Conservation (phyloP, 1,284 basidiomycete species). For the Sporisorium graminicola region DNA sequence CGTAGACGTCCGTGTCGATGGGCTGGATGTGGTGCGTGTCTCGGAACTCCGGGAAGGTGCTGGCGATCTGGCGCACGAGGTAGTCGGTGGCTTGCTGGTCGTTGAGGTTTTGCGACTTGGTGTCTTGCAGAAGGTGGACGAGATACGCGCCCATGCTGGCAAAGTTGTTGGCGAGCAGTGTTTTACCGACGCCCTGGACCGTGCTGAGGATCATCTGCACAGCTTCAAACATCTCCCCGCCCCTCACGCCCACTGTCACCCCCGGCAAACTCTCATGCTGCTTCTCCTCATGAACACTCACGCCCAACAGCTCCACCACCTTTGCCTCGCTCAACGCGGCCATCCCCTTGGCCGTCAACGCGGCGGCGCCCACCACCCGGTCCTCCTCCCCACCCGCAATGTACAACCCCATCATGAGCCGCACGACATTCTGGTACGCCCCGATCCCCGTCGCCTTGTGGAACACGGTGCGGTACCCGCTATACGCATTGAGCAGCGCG, state of each 20-base stretch:
- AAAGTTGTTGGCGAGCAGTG: conserved; percentile 76
- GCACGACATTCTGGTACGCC: conserved; percentile 59
- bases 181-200: conserved; percentile 80
- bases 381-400: conserved; percentile 37
- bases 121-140: conserved; percentile 76
- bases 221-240: conserved; percentile 80
- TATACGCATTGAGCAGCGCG: conserved; percentile 61
- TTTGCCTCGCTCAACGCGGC: conserved; percentile 23
- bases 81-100: conserved; percentile 31
- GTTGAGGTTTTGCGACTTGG: conserved; percentile 70
- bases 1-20: conserved; percentile 73
- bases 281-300: conserved; percentile 73
- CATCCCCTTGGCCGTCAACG: conserved; percentile 48
- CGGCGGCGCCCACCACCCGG: conserved; percentile 10
- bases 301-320: conserved; percentile 54
- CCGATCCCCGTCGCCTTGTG: conserved; percentile 57
- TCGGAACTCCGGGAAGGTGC: conserved; percentile 56
- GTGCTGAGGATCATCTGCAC: conserved; percentile 77
- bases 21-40: conserved; percentile 42
- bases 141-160: conserved; percentile 81
- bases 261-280: conserved; percentile 79
- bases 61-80: conserved; percentile 7
- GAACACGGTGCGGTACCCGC: conserved; percentile 59
- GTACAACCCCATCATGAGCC: conserved; percentile 59
- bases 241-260: conserved; percentile 78